These are phyloP conservation scores for Juglanconis juglandina DNA, from an alignment of 2,329 filamentous ascomycete genomes.

Conservation along the genomic window DNA sequence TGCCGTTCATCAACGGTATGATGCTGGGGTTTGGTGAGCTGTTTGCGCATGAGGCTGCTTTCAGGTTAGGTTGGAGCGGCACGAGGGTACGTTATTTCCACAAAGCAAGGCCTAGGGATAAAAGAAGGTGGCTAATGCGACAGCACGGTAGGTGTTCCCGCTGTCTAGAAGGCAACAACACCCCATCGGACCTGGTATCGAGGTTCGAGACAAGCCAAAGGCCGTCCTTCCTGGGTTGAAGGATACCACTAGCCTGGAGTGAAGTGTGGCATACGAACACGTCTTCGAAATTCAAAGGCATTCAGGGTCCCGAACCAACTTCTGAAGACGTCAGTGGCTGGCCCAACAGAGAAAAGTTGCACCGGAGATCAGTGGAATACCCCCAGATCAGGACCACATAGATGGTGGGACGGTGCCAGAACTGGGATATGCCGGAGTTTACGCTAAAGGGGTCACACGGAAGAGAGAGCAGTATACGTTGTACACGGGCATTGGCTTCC, in stretches of 20 bases:
- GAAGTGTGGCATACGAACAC: conserved; percentile 20
- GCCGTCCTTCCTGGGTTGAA: conserved; percentile 56
- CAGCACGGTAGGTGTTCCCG: conserved; percentile 50
- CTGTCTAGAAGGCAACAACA: conserved; percentile 58
- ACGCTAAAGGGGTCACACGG: not conserved
- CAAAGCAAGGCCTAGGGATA: not conserved
- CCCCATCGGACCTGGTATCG: conserved; percentile 76
- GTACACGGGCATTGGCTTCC: not conserved
- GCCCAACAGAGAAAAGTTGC: not conserved
- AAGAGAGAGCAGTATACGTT: not conserved
- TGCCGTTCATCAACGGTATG: conserved; percentile 95
- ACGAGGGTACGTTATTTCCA: conserved; percentile 70
- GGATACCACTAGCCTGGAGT: conserved; percentile 68
- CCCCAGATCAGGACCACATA: not conserved
- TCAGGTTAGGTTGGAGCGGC: conserved; percentile 85
- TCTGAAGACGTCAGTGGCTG: not conserved
- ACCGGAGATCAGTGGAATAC: not conserved
- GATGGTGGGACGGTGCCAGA: not conserved
- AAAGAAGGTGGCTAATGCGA: not conserved
- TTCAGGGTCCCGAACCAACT: not conserved
- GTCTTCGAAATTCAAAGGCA: not conserved
- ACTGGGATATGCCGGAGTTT: not conserved
- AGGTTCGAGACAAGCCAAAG: conserved; percentile 66
- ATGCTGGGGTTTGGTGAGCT: conserved; percentile 98
- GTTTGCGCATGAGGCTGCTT: conserved; percentile 93